These are phyloP conservation scores for Gossypium arboreum DNA, from an alignment of 345 rosid genomes.

Conservation along the genomic window DNA sequence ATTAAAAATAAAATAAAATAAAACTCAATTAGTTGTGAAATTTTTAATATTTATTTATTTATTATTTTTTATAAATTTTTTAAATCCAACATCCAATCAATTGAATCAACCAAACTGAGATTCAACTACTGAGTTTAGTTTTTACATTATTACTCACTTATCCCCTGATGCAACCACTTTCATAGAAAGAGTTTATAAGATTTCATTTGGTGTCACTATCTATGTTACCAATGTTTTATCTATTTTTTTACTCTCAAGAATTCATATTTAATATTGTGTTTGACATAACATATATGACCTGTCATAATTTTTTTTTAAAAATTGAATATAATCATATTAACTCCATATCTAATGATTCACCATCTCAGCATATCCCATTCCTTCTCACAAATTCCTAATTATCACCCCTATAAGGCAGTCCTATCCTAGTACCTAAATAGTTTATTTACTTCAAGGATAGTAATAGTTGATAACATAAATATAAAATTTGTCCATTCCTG, in stretches of 20 bases:
- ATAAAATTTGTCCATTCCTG: no score
- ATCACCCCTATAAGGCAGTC: slow-evolving; percentile 14
- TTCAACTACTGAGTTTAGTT: no score
- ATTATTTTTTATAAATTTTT: no score
- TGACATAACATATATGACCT: no score
- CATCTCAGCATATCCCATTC: slow-evolving; percentile 5
- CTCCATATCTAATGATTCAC: neutral
- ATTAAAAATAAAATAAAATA: no score
- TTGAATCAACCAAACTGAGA: no score
- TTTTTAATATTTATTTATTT: no score
- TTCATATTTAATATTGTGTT: no score
- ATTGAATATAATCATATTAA: neutral
- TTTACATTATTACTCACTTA: neutral
- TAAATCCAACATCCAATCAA: no score
- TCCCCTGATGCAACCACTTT: slow-evolving; percentile 22
- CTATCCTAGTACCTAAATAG: slow-evolving; percentile 1
- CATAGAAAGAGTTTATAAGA: slow-evolving; percentile 18
- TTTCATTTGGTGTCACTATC: slow-evolving; percentile 12
- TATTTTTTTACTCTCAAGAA: no score
- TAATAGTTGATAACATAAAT: no score
- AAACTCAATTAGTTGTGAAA: no score
- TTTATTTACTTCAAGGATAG: neutral
- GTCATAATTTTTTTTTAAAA: neutral
- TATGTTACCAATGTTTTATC: neutral
- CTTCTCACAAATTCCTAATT: slow-evolving; percentile 10